Percentiles rank a stretch among this genome's conserved stretches.
Conservation (phyloP, 441 rosid genomes). For the Breynia disticha region DNA sequence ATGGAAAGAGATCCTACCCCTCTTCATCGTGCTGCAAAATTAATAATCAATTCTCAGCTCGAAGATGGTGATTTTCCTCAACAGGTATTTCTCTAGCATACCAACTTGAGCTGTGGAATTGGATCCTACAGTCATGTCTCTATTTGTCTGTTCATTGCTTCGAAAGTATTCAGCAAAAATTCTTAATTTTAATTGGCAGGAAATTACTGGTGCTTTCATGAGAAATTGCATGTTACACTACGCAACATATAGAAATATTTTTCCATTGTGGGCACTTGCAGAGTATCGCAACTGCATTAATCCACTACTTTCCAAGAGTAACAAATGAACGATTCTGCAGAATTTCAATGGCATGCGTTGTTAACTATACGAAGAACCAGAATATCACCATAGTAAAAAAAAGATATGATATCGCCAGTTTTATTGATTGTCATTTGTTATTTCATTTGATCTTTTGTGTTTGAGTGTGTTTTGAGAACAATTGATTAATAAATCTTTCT, state of each 20-base stretch:
- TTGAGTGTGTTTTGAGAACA: too few species aligned
- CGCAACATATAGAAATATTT: constrained; percentile 23
- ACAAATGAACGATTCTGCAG: too few species aligned
- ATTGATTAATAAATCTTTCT: too few species aligned
- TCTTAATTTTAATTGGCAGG: constrained; percentile 20
- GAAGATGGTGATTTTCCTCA: constrained; percentile 42
- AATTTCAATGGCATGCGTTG: too few species aligned
- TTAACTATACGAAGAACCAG: too few species aligned
- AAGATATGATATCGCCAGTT: too few species aligned
- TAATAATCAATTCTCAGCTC: constrained; percentile 39
- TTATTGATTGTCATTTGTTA: too few species aligned
- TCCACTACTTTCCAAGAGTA: constrained; percentile 16
- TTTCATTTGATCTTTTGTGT: too few species aligned
- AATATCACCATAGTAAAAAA: too few species aligned
- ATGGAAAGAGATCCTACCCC: constrained; percentile 34
- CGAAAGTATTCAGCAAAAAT: not conserved
- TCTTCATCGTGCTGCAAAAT: constrained; percentile 37
- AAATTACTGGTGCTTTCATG: constrained; percentile 28
- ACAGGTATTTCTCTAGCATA: constrained; percentile 20
- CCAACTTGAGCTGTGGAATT: not conserved
- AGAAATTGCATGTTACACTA: constrained; percentile 38
- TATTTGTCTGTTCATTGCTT: not conserved
- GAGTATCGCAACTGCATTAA: constrained; percentile 25
- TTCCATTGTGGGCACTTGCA: constrained; percentile 33
- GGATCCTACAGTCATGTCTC: not conserved